phyloP scores from a whole-genome alignment of 139 green algal genomes.

The Ulvella scutata region DNA sequence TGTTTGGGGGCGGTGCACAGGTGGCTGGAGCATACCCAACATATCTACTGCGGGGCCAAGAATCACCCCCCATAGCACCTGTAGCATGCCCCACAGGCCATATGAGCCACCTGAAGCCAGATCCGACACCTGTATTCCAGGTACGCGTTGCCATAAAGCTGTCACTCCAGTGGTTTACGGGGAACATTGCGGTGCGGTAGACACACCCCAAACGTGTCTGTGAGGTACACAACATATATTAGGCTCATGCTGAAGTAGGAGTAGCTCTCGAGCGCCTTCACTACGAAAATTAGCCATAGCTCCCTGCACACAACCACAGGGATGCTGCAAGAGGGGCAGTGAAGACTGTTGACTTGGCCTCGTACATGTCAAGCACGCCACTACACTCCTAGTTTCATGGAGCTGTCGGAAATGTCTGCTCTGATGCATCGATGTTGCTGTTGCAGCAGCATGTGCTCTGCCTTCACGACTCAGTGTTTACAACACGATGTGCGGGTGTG shows the following conservation, averaged over 20 bases:
- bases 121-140: too few relatives aligned
- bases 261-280: conserved; percentile 37
- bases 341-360: too few relatives aligned
- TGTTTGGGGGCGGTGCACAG: not conserved
- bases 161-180: not conserved
- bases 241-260: conserved; percentile 38
- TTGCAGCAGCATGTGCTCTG: too few relatives aligned
- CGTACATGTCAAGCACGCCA: too few relatives aligned
- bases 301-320: conserved; percentile 12
- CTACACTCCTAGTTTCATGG: too few relatives aligned
- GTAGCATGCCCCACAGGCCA: conserved; percentile 34
- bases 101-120: conserved; percentile 20
- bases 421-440: too few relatives aligned
- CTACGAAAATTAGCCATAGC: conserved; percentile 28
- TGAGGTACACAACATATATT: conserved; percentile 30
- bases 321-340: too few relatives aligned
- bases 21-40: conserved; percentile 11
- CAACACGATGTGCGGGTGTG: too few relatives aligned
- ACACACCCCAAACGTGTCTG: conserved; percentile 29
- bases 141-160: not conserved
- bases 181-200: conserved; percentile 3
- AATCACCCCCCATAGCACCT: conserved; percentile 21
- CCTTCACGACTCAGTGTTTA: too few relatives aligned
- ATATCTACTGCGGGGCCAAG: conserved; percentile 21
- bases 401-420: too few relatives aligned